Percentiles rank a stretch among this genome's conserved stretches.
Conservation (phyloP, 345 rosid species). For the Salix caprea region DNA sequence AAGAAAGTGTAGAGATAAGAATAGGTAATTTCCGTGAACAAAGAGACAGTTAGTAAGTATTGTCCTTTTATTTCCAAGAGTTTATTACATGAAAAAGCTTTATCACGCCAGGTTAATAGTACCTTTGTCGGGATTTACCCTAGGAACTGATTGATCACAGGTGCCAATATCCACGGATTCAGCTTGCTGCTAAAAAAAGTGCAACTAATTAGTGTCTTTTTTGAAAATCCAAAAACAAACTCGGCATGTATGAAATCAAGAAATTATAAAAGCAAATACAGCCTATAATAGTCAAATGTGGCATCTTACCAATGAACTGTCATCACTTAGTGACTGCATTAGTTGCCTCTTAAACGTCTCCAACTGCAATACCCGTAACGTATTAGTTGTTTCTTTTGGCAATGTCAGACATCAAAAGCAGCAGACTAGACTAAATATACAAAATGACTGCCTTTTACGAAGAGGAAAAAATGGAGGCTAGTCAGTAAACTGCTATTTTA, state of each 20-base stretch:
- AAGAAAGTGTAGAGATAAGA: conserved; percentile 3
- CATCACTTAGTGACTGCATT: conserved; percentile 84
- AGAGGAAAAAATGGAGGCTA: not conserved
- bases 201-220: not conserved
- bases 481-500: not conserved
- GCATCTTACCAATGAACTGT: conserved; percentile 60
- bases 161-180: conserved; percentile 65
- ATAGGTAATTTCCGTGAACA: not conserved
- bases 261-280: not conserved
- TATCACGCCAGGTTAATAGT: conserved; percentile 13
- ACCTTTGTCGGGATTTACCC: conserved; percentile 58
- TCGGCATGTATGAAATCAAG: not conserved
- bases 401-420: not conserved
- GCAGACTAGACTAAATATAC: not conserved
- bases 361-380: conserved; percentile 38
- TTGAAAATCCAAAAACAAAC: not conserved
- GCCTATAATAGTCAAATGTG: not conserved
- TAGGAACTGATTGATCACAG: conserved; percentile 54
- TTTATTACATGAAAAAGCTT: not conserved
- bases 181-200: conserved; percentile 34
- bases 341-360: conserved; percentile 89
- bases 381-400: not conserved
- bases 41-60: not conserved
- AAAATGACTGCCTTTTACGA: too few relatives aligned
- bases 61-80: not conserved